A percentile compares a stretch with the other conserved stretches of the same genome.
Conservation (phyloP, 495 filamentous ascomycete species). For the Penicillium cataractarum region DNA sequence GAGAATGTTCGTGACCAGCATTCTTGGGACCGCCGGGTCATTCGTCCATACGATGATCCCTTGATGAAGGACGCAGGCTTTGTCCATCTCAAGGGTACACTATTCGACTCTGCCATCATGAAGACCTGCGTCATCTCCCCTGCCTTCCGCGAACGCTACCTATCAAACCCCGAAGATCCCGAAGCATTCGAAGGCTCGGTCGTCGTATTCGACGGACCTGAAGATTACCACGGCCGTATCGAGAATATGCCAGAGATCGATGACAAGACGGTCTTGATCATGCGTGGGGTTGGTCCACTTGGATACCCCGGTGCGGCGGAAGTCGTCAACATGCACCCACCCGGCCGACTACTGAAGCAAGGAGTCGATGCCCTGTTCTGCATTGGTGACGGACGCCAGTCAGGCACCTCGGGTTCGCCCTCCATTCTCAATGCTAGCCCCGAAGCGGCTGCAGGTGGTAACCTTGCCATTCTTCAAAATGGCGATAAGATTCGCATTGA, state of each 20-base stretch:
- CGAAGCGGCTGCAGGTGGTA: constrained; percentile 63
- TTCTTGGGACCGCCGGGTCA: constrained; percentile 49
- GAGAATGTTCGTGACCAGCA: constrained; percentile 49
- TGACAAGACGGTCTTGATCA: constrained; percentile 54
- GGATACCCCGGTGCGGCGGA: constrained; percentile 60
- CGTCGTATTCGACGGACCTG: constrained; percentile 57
- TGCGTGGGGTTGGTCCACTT: constrained; percentile 57
- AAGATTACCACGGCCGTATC: constrained; percentile 53
- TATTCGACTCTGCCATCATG: constrained; percentile 61
- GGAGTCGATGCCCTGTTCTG: constrained; percentile 56
- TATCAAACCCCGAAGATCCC: constrained; percentile 53
- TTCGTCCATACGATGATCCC: constrained; percentile 49
- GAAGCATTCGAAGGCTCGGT: constrained; percentile 56
- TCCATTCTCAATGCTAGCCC: constrained; percentile 61
- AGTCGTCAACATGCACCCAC: constrained; percentile 61
- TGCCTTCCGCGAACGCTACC: constrained; percentile 48
- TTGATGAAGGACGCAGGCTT: constrained; percentile 55
- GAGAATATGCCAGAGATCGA: constrained; percentile 51
- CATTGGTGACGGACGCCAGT: constrained; percentile 59
- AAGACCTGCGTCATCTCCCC: constrained; percentile 59
- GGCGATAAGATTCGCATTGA: constrained; percentile 62
- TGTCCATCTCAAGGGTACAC: constrained; percentile 51
- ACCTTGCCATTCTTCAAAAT: constrained; percentile 55
- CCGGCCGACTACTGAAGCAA: constrained; percentile 46
- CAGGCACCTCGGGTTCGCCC: constrained; percentile 57